These are phyloP conservation scores for Spiraea crenata DNA, from an alignment of 331 rosid genomes.

Conservation along the genomic window DNA sequence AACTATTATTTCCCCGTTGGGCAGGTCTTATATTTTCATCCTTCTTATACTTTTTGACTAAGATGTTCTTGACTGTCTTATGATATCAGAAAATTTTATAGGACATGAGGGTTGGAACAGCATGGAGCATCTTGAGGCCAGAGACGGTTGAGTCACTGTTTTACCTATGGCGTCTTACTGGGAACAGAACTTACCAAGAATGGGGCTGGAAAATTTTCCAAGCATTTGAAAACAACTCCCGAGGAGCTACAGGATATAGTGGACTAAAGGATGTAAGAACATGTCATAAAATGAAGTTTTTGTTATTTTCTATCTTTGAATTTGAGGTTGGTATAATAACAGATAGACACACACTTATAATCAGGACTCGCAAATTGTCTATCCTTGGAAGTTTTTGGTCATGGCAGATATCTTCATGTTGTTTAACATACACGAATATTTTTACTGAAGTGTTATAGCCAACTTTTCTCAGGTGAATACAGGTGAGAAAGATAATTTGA, in stretches of 20 bases:
- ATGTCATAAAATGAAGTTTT: neutral
- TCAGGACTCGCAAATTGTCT: neutral
- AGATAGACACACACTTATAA: neutral
- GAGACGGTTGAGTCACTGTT: slow-evolving; percentile 27
- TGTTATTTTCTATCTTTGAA: neutral
- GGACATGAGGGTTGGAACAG: slow-evolving; percentile 21
- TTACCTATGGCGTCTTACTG: slow-evolving; percentile 29
- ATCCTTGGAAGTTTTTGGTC: neutral
- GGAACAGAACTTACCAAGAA: slow-evolving; percentile 28
- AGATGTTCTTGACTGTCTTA: neutral
- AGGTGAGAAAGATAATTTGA: slow-evolving; percentile 24
- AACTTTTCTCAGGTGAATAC: slow-evolving; percentile 15
- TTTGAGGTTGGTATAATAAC: neutral
- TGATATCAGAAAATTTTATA: neutral
- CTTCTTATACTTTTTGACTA: neutral
- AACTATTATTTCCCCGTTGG: slow-evolving; percentile 14
- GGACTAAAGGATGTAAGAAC: slow-evolving; percentile 27
- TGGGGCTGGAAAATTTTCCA: slow-evolving; percentile 31
- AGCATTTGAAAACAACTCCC: slow-evolving; percentile 29
- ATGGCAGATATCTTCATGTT: neutral
- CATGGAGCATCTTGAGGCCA: slow-evolving; percentile 29
- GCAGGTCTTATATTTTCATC: slow-evolving; percentile 13
- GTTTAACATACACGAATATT: neutral
- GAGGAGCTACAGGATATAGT: slow-evolving; percentile 19
- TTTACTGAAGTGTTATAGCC: neutral